Evolutionary conservation across 2,329 filamentous ascomycete species (phyloP).

Genomic region (Colletotrichum theobromicola): DNA sequence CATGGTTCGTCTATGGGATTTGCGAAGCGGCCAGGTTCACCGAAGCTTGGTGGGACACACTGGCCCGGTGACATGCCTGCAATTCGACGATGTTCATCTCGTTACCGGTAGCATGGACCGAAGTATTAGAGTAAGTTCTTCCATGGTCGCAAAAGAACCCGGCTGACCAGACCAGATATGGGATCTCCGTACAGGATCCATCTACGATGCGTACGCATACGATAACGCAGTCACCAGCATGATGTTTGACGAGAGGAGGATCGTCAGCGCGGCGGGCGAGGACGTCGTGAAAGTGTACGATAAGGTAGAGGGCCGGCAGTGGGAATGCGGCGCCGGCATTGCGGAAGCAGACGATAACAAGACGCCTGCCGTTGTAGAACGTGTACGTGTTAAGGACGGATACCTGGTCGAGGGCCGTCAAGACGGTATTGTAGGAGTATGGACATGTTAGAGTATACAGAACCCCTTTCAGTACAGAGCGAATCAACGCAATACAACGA

Average conservation of each 20-base stretch:
- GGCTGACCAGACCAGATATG: slow-evolving; percentile 75
- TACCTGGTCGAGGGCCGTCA: slow-evolving; percentile 90
- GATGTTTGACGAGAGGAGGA: slow-evolving; percentile 94
- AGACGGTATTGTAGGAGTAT: slow-evolving; percentile 89
- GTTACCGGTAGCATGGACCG: slow-evolving; percentile 93
- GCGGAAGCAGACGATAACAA: slow-evolving; percentile 70
- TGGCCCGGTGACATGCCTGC: slow-evolving; percentile 88
- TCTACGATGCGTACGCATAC: slow-evolving; percentile 95
- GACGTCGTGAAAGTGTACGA: slow-evolving; percentile 98
- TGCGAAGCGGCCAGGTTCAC: slow-evolving; percentile 96
- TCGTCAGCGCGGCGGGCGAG: slow-evolving; percentile 89
- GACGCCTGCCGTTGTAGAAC: slow-evolving; percentile 75
- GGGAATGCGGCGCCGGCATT: slow-evolving; percentile 91
- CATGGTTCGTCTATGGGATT: slow-evolving; percentile 96
- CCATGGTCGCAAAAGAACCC: background rate
- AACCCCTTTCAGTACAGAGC: slow-evolving; percentile 11
- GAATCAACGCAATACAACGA: slow-evolving; percentile 12
- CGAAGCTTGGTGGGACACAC: slow-evolving; percentile 95
- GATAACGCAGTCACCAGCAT: slow-evolving; percentile 91
- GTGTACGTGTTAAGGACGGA: slow-evolving; percentile 89
- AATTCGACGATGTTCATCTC: slow-evolving; percentile 95
- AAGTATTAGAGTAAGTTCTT: slow-evolving; percentile 84
- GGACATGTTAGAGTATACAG: slow-evolving; percentile 67
- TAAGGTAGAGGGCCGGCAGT: slow-evolving; percentile 93
- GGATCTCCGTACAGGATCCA: slow-evolving; percentile 95